Conservation (phyloP, 164 flowering plant species). For the Kingdonia uniflora region DNA sequence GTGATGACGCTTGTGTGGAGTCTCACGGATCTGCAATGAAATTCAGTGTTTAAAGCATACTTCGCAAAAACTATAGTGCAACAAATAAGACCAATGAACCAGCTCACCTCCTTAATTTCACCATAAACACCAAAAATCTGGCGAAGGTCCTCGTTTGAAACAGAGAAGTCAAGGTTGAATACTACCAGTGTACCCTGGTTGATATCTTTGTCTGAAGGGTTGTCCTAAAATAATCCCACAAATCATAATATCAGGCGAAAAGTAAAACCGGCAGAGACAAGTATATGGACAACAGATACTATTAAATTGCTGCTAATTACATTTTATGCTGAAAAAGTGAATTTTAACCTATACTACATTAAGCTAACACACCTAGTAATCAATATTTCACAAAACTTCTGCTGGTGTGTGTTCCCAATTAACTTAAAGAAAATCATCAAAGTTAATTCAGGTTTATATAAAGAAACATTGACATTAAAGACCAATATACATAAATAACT, state of each 20-base stretch:
- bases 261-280: no score
- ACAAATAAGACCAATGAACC: constrained; percentile 3
- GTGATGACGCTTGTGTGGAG: constrained; percentile 41
- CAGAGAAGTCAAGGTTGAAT: constrained; percentile 65
- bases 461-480: no score
- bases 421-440: no score
- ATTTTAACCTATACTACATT: no score
- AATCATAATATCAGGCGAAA: no score
- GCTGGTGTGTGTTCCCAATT: no score
- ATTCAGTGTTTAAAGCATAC: neutral
- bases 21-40: constrained; percentile 52
- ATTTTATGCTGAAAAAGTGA: no score
- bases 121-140: constrained; percentile 74
- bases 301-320: no score
- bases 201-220: constrained; percentile 58
- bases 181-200: constrained; percentile 61
- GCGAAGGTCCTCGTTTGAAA: constrained; percentile 67
- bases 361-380: no score
- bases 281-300: no score
- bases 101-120: constrained; percentile 64
- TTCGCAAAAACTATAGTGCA: neutral
- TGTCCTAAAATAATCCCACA: constrained; percentile 32
- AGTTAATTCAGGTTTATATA: no score
- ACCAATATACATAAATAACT: neutral
- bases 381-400: no score